Evolutionary conservation across 2,329 filamentous ascomycete species (phyloP).

Genomic region (Monilinia laxa): DNA sequence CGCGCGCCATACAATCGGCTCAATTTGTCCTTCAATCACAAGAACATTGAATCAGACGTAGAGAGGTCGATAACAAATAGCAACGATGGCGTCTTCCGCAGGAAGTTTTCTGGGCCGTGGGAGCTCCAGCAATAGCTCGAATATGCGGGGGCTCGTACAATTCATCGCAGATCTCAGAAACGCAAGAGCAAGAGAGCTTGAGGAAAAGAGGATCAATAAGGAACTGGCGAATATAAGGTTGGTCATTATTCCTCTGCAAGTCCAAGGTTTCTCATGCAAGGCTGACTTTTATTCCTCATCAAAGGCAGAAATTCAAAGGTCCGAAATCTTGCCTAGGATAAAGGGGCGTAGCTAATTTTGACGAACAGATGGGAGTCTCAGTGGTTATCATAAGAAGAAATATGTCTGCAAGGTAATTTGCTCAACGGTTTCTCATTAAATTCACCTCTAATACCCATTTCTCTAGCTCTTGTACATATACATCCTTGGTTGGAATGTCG

Average conservation of each 20-base stretch:
- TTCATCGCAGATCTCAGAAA: constrained; percentile 98
- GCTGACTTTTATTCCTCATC: constrained; percentile 34
- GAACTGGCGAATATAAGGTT: constrained; percentile 94
- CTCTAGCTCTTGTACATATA: constrained; percentile 86
- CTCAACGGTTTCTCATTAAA: background rate
- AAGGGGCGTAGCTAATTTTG: constrained; percentile 27
- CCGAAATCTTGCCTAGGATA: constrained; percentile 29
- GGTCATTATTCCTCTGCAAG: constrained; percentile 38
- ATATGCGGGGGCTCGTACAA: constrained; percentile 85
- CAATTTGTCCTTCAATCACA: background rate
- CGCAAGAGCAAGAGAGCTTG: constrained; percentile 87
- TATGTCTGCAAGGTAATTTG: constrained; percentile 87
- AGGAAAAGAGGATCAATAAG: constrained; percentile 99
- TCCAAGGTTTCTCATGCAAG: constrained; percentile 19
- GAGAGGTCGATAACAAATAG: background rate
- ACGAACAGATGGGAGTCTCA: constrained; percentile 72
- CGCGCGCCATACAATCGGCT: background rate
- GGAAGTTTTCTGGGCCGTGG: constrained; percentile 66
- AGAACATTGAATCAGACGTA: background rate
- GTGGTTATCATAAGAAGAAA: constrained; percentile 99
- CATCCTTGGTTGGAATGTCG: constrained; percentile 97
- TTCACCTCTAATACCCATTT: constrained; percentile 10
- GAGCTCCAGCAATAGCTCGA: constrained; percentile 59
- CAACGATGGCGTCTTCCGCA: constrained; percentile 38
- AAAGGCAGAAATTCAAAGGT: constrained; percentile 90